phyloP scores from a whole-genome alignment of 1,284 basidiomycete genomes.

The Tilletia caries region DNA sequence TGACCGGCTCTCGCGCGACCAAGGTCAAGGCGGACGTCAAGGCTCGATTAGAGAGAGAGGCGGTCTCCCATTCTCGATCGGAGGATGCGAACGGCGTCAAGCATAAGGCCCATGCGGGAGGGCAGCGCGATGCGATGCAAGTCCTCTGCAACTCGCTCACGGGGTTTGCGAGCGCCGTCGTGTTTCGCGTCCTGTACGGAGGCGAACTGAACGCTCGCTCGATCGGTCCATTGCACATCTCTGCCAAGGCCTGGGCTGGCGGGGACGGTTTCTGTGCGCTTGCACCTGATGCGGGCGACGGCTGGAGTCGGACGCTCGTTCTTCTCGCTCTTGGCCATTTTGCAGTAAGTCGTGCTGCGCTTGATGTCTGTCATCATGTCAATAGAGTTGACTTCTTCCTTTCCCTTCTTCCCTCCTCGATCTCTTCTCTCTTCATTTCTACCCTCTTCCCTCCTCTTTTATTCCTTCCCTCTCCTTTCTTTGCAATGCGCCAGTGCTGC shows the following conservation, averaged over 20 bases:
- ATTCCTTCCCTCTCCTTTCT: too few species aligned
- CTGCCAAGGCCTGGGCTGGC: background rate
- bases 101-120: constrained; percentile 26
- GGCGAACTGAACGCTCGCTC: background rate
- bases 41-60: constrained; percentile 69
- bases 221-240: background rate
- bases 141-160: constrained; percentile 37
- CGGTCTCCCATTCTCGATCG: too few species aligned
- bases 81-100: too few species aligned
- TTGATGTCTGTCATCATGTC: too few species aligned
- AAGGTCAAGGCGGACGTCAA: constrained; percentile 66
- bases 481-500: constrained; percentile 22
- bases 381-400: too few species aligned
- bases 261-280: constrained; percentile 5
- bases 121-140: constrained; percentile 35
- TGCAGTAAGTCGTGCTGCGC: too few species aligned
- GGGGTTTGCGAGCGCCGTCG: constrained; percentile 18
- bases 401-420: too few species aligned
- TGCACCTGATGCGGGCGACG: background rate
- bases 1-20: constrained; percentile 76
- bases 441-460: too few species aligned
- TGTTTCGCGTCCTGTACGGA: constrained; percentile 17
- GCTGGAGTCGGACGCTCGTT: constrained; percentile 17
- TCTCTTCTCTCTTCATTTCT: too few species aligned
- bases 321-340: constrained; percentile 37